Evolutionary conservation across 768 basidiomycete genomes (phyloP).

Genomic region (Hysterangium stoloniferum): DNA sequence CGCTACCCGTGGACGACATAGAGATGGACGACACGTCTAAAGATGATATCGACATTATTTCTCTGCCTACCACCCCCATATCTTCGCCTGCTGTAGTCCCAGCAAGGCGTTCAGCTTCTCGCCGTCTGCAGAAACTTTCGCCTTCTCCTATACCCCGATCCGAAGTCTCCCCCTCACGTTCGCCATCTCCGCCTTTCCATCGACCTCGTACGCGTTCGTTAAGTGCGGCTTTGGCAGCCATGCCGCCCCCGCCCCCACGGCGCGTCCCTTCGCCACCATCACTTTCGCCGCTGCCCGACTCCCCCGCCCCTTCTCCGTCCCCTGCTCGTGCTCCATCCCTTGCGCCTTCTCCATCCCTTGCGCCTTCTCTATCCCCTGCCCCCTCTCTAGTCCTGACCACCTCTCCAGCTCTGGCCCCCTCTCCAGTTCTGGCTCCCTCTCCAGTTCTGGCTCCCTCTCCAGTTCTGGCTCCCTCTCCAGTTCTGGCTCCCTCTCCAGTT

Average conservation of each 20-base stretch:
- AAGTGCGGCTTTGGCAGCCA: neutral
- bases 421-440: neutral
- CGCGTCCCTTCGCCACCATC: neutral
- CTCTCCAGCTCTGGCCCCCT: neutral
- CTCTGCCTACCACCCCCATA: neutral
- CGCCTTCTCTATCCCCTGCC: neutral
- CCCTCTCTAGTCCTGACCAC: neutral
- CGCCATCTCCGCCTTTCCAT: neutral
- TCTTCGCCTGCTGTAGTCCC: neutral
- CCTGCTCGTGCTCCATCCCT: neutral
- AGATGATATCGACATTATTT: constrained; percentile 1
- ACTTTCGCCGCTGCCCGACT: neutral
- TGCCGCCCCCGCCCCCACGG: neutral
- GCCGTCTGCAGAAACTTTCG: neutral
- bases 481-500: too few species aligned
- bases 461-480: neutral
- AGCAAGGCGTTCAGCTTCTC: neutral
- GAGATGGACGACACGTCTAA: constrained; percentile 1
- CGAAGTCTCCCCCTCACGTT: neutral
- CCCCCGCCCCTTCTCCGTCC: neutral
- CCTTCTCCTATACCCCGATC: neutral
- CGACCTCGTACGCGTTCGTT: constrained; percentile 2
- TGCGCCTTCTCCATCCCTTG: neutral
- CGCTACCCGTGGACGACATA: neutral
- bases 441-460: neutral